phyloP scores from a whole-genome alignment of 148 eudicot species.

The Chenopodium formosanum region DNA sequence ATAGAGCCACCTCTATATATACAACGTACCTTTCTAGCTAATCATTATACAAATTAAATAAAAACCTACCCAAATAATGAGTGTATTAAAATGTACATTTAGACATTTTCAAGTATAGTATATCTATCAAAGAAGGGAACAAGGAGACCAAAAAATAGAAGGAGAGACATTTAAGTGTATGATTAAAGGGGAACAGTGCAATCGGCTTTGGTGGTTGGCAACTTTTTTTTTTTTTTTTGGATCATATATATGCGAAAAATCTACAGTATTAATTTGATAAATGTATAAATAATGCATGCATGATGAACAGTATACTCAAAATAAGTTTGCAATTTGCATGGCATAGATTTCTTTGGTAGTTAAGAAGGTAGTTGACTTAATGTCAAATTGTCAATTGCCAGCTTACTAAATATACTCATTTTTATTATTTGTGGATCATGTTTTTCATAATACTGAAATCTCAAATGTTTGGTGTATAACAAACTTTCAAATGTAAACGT shows the following conservation, averaged over 20 bases:
- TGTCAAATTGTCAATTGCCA: background rate
- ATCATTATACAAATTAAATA: background rate
- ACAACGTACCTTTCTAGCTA: background rate
- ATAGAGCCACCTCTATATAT: too few relatives aligned
- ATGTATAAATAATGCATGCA: background rate
- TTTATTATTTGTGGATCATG: background rate
- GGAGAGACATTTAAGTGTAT: conserved; percentile 21
- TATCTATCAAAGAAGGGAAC: conserved; percentile 11
- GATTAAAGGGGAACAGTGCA: conserved; percentile 26
- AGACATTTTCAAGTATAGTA: background rate
- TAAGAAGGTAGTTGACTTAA: conserved; percentile 10
- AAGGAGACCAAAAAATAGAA: conserved; percentile 29
- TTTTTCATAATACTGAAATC: background rate
- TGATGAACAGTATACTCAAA: background rate
- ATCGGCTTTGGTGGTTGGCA: conserved; percentile 13
- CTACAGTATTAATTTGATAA: background rate
- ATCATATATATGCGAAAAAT: background rate
- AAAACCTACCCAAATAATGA: background rate
- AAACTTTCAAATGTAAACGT: background rate
- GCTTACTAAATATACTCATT: background rate
- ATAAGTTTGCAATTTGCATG: conserved; percentile 2
- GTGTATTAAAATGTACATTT: background rate
- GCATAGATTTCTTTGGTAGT: conserved; percentile 14
- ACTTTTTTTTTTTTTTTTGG: background rate
- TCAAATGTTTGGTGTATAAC: background rate